Base-by-base conservation (phyloP, 495 filamentous ascomycete species). In the Cercophora newfieldiana region DNA sequence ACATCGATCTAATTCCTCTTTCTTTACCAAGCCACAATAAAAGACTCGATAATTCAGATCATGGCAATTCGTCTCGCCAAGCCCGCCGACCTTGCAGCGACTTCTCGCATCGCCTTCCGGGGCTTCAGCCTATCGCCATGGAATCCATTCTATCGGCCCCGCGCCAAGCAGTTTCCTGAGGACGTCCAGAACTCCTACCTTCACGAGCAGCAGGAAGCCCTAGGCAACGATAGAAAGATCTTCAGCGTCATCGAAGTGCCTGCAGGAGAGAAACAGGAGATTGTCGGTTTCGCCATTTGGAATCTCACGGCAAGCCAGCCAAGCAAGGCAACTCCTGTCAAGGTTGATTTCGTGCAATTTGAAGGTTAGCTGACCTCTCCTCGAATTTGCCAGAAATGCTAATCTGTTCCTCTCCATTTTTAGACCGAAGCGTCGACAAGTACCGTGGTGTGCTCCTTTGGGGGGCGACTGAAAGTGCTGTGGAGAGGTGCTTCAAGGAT, bases 211-310 rank as follows among this genome's bases (percentile, higher is more conserved):
- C 30, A 12, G 12, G 30, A 33, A 33, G 30, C 30, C 30, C 12
- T 12, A 33, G 30, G 12, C 30, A 12, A 33, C n/a, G n/a, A 33
- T 4, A 33, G 30, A 33, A 12, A 4, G 30, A 33, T 53, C 5
- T 22, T 49, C 21, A 49, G 44, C 44, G 44, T 49, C 44, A 49
- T 49, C 21, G 44, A 49, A 19, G 21, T 49, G 16, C 16, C 16
- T 49, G 44, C 16, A 49, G 21, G 44, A 14, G 16, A 14, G 19
- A 10, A 18, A 53, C 8, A 53, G 18, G 19, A 53, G 49, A 25
- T 53, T 25, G 49, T 53, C 18, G 49, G 49, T 25, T 53, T 53
- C 19, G 49, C 49, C 49, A 53, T 53, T 25, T 53, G n/a, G 49
- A 53, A 18, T 22, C 49, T 53, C 49, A n/a, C 49, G 12, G 49